Percentiles rank a stretch among this genome's conserved stretches.
Evolutionary conservation across 352 stramenopile genomes (phyloP).

Genomic region (Phytophthora tubulina): DNA sequence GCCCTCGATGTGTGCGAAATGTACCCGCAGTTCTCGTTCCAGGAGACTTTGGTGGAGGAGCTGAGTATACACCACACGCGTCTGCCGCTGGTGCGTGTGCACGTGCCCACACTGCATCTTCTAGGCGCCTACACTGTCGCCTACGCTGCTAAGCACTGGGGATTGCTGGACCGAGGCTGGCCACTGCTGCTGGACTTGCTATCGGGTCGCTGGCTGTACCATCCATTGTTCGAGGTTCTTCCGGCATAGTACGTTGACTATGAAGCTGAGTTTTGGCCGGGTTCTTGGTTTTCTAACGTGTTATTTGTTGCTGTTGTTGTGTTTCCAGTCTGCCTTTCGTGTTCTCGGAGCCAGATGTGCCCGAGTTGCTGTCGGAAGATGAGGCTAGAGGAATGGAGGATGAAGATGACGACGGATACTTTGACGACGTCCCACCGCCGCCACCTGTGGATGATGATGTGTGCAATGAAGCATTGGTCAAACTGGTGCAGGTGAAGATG

Average conservation of each 20-base stretch:
- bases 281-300: conserved; percentile 15
- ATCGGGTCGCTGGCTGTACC: conserved; percentile 67
- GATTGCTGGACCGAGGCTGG: conserved; percentile 57
- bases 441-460: conserved; percentile 43
- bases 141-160: conserved; percentile 47
- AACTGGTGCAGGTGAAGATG: conserved; percentile 72
- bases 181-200: conserved; percentile 57
- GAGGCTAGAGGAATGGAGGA: conserved; percentile 34
- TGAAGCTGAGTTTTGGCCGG: conserved; percentile 1
- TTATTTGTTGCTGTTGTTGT: not conserved
- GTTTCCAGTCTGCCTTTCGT: conserved; percentile 61
- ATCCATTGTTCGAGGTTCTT: conserved; percentile 59
- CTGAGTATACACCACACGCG: conserved; percentile 63
- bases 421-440: conserved; percentile 30
- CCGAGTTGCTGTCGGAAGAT: conserved; percentile 72
- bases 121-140: conserved; percentile 40
- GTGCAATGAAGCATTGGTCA: conserved; percentile 57
- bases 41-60: conserved; percentile 67
- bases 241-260: conserved; percentile 57
- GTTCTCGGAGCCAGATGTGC: conserved; percentile 60
- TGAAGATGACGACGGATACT: conserved; percentile 32
- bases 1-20: conserved; percentile 58
- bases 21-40: conserved; percentile 74
- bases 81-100: conserved; percentile 53
- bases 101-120: conserved; percentile 59